A percentile compares a stretch with the other conserved stretches of the same genome.
Conservation (phyloP, 2,329 filamentous ascomycete genomes). For the Aulographum hederae region DNA sequence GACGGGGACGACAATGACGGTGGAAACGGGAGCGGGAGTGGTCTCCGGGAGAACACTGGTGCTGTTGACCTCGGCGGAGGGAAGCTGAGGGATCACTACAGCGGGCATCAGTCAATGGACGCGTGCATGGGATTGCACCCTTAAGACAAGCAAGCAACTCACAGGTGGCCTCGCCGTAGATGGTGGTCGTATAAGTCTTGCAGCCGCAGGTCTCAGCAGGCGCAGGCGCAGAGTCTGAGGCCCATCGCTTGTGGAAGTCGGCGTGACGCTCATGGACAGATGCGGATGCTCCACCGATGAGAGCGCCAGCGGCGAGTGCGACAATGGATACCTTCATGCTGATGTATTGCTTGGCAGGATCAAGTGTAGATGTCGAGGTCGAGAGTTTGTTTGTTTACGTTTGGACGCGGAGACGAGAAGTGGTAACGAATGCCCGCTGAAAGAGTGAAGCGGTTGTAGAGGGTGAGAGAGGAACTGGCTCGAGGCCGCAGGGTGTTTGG, state of each 20-base stretch:
- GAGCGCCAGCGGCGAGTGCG: conserved; percentile 38
- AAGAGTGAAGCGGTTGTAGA: conserved; percentile 41
- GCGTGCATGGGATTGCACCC: too few species aligned
- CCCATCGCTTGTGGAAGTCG: conserved; percentile 32
- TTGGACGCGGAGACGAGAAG: conserved; percentile 9
- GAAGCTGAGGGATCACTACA: not conserved
- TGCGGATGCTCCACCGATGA: conserved; percentile 33
- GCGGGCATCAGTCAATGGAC: not conserved
- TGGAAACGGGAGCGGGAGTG: conserved; percentile 4
- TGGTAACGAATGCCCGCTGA: conserved; percentile 63
- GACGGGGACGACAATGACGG: conserved; percentile 9
- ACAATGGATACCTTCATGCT: conserved; percentile 61
- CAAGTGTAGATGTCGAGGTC: conserved; percentile 2
- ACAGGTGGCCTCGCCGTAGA: conserved; percentile 49
- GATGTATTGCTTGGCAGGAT: conserved; percentile 9
- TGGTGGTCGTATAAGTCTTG: conserved; percentile 56
- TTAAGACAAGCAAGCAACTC: conserved; percentile 12
- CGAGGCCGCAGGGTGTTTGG: too few species aligned
- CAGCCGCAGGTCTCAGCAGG: conserved; percentile 38
- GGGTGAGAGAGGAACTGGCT: too few species aligned
- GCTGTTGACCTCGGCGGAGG: not conserved
- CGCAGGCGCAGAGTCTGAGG: conserved; percentile 12
- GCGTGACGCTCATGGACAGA: conserved; percentile 45
- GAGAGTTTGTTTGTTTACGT: conserved; percentile 12
- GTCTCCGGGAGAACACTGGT: not conserved